phyloP scores from a whole-genome alignment of 2,329 filamentous ascomycete species.

The Triangularia setosa region DNA sequence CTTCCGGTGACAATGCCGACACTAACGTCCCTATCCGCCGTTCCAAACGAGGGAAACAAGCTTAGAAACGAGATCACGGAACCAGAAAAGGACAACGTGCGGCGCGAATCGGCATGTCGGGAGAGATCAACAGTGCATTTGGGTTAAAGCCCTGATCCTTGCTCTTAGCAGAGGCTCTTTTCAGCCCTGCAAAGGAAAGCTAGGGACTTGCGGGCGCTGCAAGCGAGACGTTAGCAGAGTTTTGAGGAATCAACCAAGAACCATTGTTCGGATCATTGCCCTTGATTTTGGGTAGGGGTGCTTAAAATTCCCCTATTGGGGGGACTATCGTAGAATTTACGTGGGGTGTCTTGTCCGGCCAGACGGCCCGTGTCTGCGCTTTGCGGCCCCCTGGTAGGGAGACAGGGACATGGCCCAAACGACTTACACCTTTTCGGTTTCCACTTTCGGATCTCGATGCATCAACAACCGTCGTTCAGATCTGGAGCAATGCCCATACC shows the following conservation, averaged over 20 bases:
- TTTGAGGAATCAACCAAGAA: conserved; percentile 17
- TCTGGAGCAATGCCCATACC: not conserved
- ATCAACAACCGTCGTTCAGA: not conserved
- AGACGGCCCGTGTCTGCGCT: conserved; percentile 23
- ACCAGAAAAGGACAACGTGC: conserved; percentile 12
- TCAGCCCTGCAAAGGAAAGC: conserved; percentile 23
- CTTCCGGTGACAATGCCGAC: conserved; percentile 16
- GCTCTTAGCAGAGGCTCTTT: conserved; percentile 10
- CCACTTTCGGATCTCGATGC: conserved; percentile 4
- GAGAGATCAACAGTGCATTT: conserved; percentile 16
- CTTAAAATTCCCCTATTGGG: conserved; percentile 26
- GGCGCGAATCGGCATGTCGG: conserved; percentile 17
- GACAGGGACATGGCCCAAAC: conserved; percentile 3
- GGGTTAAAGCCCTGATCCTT: conserved; percentile 1
- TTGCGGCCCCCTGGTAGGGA: conserved; percentile 14
- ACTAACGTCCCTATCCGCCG: conserved; percentile 18
- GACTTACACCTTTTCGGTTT: conserved; percentile 17
- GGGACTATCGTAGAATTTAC: conserved; percentile 22
- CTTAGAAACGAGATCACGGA: conserved; percentile 13
- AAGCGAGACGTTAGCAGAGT: conserved; percentile 7
- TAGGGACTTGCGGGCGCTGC: conserved; percentile 1
- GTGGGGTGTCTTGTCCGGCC: conserved; percentile 16
- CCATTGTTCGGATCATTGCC: not conserved
- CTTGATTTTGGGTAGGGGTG: not conserved
- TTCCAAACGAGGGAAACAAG: conserved; percentile 26